Evolutionary conservation across 768 basidiomycete species (phyloP), one percentile per base, ranked within the genome.

Genomic region (Pulveroboletus sp.): DNA sequence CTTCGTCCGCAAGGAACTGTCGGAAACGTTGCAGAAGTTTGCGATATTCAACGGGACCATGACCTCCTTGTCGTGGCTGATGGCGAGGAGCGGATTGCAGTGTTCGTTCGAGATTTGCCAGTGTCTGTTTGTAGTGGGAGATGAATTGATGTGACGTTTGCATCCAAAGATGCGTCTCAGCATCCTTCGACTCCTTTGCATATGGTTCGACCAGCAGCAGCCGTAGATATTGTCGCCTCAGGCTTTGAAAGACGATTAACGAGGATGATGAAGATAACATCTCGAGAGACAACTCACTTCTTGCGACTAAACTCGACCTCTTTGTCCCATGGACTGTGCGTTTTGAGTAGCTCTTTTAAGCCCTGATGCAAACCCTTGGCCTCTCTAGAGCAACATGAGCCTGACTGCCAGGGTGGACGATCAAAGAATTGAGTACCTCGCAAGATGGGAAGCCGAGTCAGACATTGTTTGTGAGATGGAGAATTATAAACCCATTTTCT

Each of bases 101-200:
- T 14, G 71, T 68, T 36, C 76, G 80, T 70, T 93, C 89, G 47
- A 91, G 76, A 0, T 73, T 66, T 37, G 81, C 69, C 60, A 94
- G 80, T 41, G 76, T 81, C 54, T 85, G 78, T 66, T 93, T 93
- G 75, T 91, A 94, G 21, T 78, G 75, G 14, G 85, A 73, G 55
- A 95, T 95, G 70, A 92, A 81, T 35, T 80, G 76, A 69, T 95
- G 89, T 33, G 89, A 88, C 0, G 93, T 94, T 63, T 91, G 86
- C 82, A 93, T 89, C 92, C 93, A 95, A 8, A 95, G 77, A 56
- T 87, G 83, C 28, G 79, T 87, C 63, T 93, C 88, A 37, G 80
- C 81, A 70, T 90, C 86, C 63, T 84, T 83, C 42, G 85, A 82
- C 67, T 90, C 87, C 43, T 76, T 78, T 38, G 85, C 76, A 59